Conservation (phyloP, 2,329 filamentous ascomycete genomes). For the Nothophoma quercina region DNA sequence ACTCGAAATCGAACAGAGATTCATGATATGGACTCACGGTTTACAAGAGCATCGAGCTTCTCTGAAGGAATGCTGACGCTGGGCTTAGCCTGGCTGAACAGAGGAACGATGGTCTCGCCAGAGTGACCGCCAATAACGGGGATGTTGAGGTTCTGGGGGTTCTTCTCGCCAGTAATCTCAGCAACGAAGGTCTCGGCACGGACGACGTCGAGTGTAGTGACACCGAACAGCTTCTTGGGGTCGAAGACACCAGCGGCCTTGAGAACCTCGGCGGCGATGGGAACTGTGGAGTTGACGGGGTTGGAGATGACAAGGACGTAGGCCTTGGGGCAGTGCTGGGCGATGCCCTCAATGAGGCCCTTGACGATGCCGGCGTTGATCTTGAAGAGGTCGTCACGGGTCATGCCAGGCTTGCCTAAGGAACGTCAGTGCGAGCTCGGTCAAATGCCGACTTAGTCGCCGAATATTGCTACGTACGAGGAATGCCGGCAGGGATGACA, state of each 20-base stretch:
- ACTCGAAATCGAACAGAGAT: background rate
- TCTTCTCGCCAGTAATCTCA: constrained; percentile 80
- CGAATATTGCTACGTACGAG: constrained; percentile 71
- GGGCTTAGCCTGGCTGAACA: constrained; percentile 91
- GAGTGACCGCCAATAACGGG: constrained; percentile 97
- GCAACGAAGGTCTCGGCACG: constrained; percentile 97
- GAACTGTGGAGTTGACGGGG: constrained; percentile 98
- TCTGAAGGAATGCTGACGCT: constrained; percentile 81
- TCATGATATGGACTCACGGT: constrained; percentile 66
- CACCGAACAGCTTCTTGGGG: constrained; percentile 94
- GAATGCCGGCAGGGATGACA: constrained; percentile 97
- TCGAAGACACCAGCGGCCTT: constrained; percentile 94
- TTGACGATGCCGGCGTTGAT: constrained; percentile 99
- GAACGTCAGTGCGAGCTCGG: constrained; percentile 25
- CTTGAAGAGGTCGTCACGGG: constrained; percentile 98
- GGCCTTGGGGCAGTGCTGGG: constrained; percentile 89
- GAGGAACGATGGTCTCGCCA: constrained; percentile 95
- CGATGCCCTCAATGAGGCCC: constrained; percentile 86
- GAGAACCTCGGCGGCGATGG: constrained; percentile 95
- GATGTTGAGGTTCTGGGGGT: constrained; percentile 82
- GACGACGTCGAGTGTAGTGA: constrained; percentile 98
- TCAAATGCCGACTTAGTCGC: background rate
- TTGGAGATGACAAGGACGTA: constrained; percentile 98
- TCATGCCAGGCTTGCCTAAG: constrained; percentile 98
- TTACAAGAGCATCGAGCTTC: constrained; percentile 88